phyloP scores from a whole-genome alignment of 1,139 yeast species.

The Taphrina populina region DNA sequence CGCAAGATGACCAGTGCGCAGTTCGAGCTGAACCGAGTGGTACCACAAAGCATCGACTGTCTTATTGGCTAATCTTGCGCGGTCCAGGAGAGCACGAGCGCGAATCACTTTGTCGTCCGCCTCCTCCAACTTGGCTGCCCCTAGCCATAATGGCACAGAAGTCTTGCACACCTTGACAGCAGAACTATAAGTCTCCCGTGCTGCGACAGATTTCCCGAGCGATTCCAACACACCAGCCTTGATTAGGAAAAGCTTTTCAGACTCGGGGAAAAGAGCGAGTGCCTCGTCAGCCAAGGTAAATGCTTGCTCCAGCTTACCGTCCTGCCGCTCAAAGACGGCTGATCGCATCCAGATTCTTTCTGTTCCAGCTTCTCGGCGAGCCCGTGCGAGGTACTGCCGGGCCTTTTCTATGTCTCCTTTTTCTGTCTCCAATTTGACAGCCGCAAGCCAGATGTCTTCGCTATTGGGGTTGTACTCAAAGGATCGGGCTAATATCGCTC shows the following conservation, averaged over 20 bases:
- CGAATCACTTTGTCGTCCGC: slow-evolving; percentile 50
- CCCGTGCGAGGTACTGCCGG: slow-evolving; percentile 49
- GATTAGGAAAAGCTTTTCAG: slow-evolving; percentile 58
- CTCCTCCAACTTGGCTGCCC: slow-evolving; percentile 55
- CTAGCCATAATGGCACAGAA: slow-evolving; percentile 56
- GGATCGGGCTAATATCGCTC: slow-evolving; percentile 55
- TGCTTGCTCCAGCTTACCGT: slow-evolving; percentile 46
- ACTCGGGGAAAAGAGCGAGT: slow-evolving; percentile 50
- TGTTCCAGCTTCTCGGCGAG: slow-evolving; percentile 46
- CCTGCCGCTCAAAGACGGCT: slow-evolving; percentile 56
- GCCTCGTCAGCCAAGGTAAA: slow-evolving; percentile 51
- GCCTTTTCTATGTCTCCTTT: slow-evolving; percentile 50
- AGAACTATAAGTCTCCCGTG: slow-evolving; percentile 52
- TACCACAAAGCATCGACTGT: slow-evolving; percentile 56
- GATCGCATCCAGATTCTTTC: slow-evolving; percentile 64
- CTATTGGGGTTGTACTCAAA: slow-evolving; percentile 49
- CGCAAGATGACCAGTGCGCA: slow-evolving; percentile 50
- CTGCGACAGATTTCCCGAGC: slow-evolving; percentile 46
- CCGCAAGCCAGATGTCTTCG: slow-evolving; percentile 68
- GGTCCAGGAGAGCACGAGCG: slow-evolving; percentile 73
- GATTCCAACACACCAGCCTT: slow-evolving; percentile 55
- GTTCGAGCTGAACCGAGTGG: slow-evolving; percentile 62
- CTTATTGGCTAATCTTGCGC: slow-evolving; percentile 59
- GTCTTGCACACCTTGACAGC: slow-evolving; percentile 56
- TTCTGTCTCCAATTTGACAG: slow-evolving; percentile 60